Evolutionary conservation across 2,329 filamentous ascomycete species (phyloP).

Genomic region (Basipetospora sp.): DNA sequence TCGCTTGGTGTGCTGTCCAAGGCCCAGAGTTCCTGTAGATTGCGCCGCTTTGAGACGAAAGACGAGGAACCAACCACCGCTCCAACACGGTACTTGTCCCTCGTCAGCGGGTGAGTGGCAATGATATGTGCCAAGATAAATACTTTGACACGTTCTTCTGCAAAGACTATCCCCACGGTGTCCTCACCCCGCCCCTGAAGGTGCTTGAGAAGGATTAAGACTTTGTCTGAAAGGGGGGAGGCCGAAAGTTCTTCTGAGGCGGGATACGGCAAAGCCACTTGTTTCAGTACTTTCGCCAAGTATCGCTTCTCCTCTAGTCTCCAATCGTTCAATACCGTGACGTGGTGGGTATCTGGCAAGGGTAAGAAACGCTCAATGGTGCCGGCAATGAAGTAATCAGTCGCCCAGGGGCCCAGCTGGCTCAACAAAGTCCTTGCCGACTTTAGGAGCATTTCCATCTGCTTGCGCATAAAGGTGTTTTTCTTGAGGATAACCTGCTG

Average conservation of each 20-base stretch:
- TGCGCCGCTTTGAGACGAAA: slow-evolving; percentile 19
- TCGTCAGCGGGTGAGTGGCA: slow-evolving; percentile 31
- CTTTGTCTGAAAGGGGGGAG: slow-evolving; percentile 40
- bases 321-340: neutral
- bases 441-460: slow-evolving; percentile 40
- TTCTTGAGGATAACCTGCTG: slow-evolving; percentile 23
- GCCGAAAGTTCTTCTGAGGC: slow-evolving; percentile 9
- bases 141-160: slow-evolving; percentile 45
- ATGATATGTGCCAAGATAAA: slow-evolving; percentile 45
- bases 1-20: slow-evolving; percentile 17
- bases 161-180: slow-evolving; percentile 51
- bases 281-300: slow-evolving; percentile 30
- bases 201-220: slow-evolving; percentile 34
- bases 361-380: slow-evolving; percentile 13
- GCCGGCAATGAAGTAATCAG: slow-evolving; percentile 47
- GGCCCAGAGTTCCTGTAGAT: slow-evolving; percentile 24
- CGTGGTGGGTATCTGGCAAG: neutral
- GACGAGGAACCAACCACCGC: slow-evolving; percentile 41
- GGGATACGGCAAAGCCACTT: slow-evolving; percentile 17
- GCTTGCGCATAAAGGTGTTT: slow-evolving; percentile 36
- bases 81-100: slow-evolving; percentile 33
- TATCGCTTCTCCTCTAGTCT: slow-evolving; percentile 39
- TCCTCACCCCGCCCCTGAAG: slow-evolving; percentile 17
- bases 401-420: slow-evolving; percentile 54
- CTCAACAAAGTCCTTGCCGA: slow-evolving; percentile 34